phyloP scores from a whole-genome alignment of 768 basidiomycete genomes.

The Dentipellis fragilis region DNA sequence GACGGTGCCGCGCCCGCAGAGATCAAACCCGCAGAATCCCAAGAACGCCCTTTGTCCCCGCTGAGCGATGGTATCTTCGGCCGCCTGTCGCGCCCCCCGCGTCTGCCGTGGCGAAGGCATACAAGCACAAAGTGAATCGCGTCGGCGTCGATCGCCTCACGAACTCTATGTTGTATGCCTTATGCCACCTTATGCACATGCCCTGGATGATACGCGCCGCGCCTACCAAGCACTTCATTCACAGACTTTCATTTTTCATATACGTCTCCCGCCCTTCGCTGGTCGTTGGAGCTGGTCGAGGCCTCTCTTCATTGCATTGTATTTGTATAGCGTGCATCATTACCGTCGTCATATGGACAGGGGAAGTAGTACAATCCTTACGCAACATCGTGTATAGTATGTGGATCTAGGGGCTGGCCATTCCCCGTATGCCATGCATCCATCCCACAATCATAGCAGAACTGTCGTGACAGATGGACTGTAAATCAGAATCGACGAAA shows the following conservation, averaged over 20 bases:
- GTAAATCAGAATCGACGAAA: neutral
- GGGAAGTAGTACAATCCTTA: no score
- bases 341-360: no score
- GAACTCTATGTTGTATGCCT: no score
- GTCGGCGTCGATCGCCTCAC: no score
- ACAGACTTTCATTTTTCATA: neutral
- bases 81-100: neutral
- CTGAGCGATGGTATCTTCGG: neutral
- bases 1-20: neutral
- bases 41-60: neutral
- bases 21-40: neutral
- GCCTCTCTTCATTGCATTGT: neutral
- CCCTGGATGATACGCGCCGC: no score
- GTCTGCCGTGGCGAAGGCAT: neutral
- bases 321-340: no score
- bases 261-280: neutral
- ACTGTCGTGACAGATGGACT: neutral
- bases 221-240: neutral
- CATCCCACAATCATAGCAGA: neutral
- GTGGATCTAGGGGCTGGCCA: neutral
- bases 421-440: neutral
- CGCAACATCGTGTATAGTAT: no score
- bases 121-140: neutral
- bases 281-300: no score
- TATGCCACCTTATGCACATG: no score